Evolutionary conservation across 305 asterid species (phyloP).

Genomic region (Fraxinus baroniana): DNA sequence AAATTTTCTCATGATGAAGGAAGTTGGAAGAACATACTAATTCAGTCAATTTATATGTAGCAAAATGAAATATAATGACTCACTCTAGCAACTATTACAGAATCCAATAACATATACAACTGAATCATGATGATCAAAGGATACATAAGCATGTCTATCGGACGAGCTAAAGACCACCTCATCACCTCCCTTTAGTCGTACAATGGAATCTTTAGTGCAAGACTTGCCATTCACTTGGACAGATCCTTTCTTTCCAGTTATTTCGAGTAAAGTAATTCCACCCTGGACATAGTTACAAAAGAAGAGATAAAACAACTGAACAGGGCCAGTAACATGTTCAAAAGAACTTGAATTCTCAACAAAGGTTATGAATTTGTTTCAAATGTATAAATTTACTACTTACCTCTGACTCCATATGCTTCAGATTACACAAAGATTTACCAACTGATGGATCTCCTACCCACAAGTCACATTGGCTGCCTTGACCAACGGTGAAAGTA

Average conservation of each 20-base stretch:
- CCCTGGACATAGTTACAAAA: constrained; percentile 37
- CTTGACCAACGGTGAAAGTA: constrained; percentile 76
- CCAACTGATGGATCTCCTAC: constrained; percentile 69
- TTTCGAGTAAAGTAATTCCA: constrained; percentile 72
- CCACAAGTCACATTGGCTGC: constrained; percentile 68
- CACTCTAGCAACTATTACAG: not conserved
- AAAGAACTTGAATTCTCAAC: constrained; percentile 20
- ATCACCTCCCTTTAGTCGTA: constrained; percentile 75
- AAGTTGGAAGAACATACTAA: constrained; percentile 8
- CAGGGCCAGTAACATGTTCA: constrained; percentile 1
- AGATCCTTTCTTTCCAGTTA: constrained; percentile 74
- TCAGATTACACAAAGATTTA: constrained; percentile 71
- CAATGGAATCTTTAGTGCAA: constrained; percentile 61
- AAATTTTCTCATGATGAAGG: constrained; percentile 14
- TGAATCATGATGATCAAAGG: constrained; percentile 45
- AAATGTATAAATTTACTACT: constrained; percentile 10
- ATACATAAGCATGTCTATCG: constrained; percentile 81
- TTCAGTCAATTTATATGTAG: not conserved
- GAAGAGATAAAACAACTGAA: constrained; percentile 23
- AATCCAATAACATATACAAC: constrained; percentile 17
- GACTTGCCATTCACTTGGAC: constrained; percentile 82
- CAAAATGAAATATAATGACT: constrained; percentile 9
- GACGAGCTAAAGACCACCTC: constrained; percentile 76
- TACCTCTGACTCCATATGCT: constrained; percentile 73
- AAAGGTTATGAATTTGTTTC: constrained; percentile 6